Conservation (phyloP, 2,329 filamentous ascomycete genomes). For the Paramyrothecium sp. region DNA sequence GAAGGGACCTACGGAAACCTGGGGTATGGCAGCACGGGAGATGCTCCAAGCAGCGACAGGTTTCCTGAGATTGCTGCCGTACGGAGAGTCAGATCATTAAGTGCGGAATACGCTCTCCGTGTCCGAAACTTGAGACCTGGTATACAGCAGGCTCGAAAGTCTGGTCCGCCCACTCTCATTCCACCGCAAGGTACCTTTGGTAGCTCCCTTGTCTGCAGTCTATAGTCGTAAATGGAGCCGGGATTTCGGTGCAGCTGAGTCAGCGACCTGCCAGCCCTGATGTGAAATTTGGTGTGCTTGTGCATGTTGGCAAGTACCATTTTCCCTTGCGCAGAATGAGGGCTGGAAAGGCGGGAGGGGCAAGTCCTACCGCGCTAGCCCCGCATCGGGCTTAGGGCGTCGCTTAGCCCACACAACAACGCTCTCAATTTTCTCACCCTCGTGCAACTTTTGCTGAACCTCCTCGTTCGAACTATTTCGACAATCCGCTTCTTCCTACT, state of each 20-base stretch:
- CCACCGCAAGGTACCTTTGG: no score
- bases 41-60: constrained; percentile 22
- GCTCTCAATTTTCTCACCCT: constrained; percentile 33
- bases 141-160: no score
- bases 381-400: constrained; percentile 22
- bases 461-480: constrained; percentile 24
- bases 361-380: constrained; percentile 24
- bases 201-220: no score
- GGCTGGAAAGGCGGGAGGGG: constrained; percentile 18
- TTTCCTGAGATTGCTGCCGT: constrained; percentile 17
- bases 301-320: background rate
- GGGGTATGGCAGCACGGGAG: constrained; percentile 27
- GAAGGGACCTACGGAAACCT: constrained; percentile 20
- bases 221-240: no score
- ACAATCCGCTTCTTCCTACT: constrained; percentile 30
- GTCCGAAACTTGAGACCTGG: no score
- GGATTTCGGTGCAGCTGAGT: background rate
- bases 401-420: constrained; percentile 37
- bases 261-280: no score
- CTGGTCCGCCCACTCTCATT: no score
- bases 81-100: constrained; percentile 2
- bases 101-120: no score
- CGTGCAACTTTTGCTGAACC: constrained; percentile 21
- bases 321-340: background rate
- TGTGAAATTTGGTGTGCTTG: background rate